Conservation (phyloP, 2,329 filamentous ascomycete genomes). For the Ophiosphaerella herpotricha region DNA sequence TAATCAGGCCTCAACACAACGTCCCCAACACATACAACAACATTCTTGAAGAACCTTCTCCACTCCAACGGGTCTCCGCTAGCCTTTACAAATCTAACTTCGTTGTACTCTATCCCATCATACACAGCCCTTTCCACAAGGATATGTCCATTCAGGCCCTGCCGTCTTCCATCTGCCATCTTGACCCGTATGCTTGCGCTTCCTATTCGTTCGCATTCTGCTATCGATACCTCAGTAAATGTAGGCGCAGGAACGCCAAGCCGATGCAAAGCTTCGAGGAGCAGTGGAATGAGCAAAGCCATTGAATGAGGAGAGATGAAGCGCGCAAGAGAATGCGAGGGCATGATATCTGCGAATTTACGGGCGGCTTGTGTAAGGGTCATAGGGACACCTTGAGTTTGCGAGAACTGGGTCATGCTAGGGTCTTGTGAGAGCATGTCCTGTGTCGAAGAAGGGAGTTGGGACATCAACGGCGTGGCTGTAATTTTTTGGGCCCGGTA, state of each 20-base stretch:
- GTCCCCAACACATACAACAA: constrained; percentile 86
- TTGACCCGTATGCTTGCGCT: constrained; percentile 73
- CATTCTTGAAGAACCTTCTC: constrained; percentile 94
- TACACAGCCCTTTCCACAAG: constrained; percentile 72
- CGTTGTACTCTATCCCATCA: constrained; percentile 66
- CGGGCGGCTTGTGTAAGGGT: constrained; percentile 87
- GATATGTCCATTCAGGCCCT: constrained; percentile 75
- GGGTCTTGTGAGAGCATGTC: constrained; percentile 83
- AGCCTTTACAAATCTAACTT: constrained; percentile 89
- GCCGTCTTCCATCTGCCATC: constrained; percentile 72
- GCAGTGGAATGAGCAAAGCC: constrained; percentile 74
- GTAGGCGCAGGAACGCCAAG: constrained; percentile 76
- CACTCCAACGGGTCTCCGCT: constrained; percentile 97
- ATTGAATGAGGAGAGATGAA: constrained; percentile 87
- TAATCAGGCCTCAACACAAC: constrained; percentile 63
- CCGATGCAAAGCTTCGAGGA: constrained; percentile 80
- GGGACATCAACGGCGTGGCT: constrained; percentile 29
- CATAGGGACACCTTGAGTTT: constrained; percentile 76
- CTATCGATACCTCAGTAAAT: constrained; percentile 35
- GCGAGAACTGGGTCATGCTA: constrained; percentile 80
- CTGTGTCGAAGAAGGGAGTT: constrained; percentile 43
- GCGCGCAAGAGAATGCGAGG: constrained; percentile 81
- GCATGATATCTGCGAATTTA: constrained; percentile 88
- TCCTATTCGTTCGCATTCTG: constrained; percentile 48
- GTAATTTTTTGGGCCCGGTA: constrained; percentile 15